These are phyloP conservation scores for Aspergillus ochraceus DNA, from an alignment of 2,329 filamentous ascomycete genomes.

Conservation along the genomic window DNA sequence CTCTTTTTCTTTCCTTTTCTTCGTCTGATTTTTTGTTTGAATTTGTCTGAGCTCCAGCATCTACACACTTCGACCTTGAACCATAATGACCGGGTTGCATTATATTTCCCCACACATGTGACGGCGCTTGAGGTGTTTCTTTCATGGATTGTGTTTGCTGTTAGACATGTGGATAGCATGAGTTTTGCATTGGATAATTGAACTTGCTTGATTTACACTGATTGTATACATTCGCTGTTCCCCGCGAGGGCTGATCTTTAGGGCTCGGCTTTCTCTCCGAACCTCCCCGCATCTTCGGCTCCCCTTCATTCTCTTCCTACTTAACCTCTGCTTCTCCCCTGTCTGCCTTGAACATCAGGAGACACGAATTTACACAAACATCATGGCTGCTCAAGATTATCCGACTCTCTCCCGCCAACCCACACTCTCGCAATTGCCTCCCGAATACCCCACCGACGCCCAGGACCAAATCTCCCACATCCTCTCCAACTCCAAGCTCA, in stretches of 20 bases:
- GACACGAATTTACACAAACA: neutral
- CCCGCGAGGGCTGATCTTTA: no score
- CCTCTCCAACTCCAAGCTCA: conserved; percentile 26
- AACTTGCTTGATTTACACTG: neutral
- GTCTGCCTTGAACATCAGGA: no score
- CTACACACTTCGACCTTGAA: conserved; percentile 1
- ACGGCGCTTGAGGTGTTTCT: conserved; percentile 25
- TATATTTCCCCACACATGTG: conserved; percentile 20
- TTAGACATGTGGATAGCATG: conserved; percentile 5
- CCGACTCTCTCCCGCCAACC: conserved; percentile 24
- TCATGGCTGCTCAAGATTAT: conserved; percentile 25
- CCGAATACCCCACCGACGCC: conserved; percentile 29
- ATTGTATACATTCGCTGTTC: neutral
- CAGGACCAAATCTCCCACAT: conserved; percentile 32
- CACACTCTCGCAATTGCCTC: conserved; percentile 29
- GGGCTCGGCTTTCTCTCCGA: conserved; percentile 23
- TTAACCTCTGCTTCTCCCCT: neutral
- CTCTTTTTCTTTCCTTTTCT: conserved; percentile 16
- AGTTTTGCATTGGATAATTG: conserved; percentile 1
- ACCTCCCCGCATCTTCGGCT: conserved; percentile 13
- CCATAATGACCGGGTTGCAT: conserved; percentile 24
- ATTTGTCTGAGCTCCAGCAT: conserved; percentile 6
- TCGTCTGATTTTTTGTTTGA: neutral
- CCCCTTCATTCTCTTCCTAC: neutral
- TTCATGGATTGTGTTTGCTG: conserved; percentile 2